A percentile compares a stretch with the other conserved stretches of the same genome.
Conservation (phyloP, 768 basidiomycete species). For the Artomyces pyxidatus region DNA sequence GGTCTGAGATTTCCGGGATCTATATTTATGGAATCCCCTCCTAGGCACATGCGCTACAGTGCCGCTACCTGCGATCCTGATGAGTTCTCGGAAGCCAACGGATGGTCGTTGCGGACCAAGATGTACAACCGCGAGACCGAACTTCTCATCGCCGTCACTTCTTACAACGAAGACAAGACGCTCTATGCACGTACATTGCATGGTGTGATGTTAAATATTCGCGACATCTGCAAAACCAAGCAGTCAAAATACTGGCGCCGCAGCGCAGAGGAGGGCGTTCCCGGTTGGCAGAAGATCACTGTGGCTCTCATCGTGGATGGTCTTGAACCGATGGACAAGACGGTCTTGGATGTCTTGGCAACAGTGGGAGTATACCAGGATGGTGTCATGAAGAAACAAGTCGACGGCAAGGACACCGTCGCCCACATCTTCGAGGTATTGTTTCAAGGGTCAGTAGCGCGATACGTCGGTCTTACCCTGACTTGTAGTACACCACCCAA, state of each 20-base stretch:
- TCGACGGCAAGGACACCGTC: constrained; percentile 81
- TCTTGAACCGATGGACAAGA: constrained; percentile 93
- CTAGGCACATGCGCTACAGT: constrained; percentile 87
- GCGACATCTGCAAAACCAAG: constrained; percentile 95
- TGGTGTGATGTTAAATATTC: constrained; percentile 95
- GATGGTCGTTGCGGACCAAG: constrained; percentile 80
- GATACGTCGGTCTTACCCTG: constrained; percentile 5
- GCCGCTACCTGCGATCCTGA: constrained; percentile 91
- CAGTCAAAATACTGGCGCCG: constrained; percentile 88
- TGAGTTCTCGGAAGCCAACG: constrained; percentile 70
- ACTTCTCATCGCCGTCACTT: constrained; percentile 88
- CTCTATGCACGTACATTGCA: constrained; percentile 90
- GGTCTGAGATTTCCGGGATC: not conserved
- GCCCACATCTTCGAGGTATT: constrained; percentile 91
- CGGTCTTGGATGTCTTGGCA: constrained; percentile 79
- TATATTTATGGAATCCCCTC: not conserved
- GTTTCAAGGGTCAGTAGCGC: not conserved
- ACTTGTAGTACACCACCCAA: constrained; percentile 84
- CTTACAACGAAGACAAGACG: constrained; percentile 89
- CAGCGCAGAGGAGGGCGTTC: constrained; percentile 73
- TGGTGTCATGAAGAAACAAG: constrained; percentile 89
- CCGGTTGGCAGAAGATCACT: constrained; percentile 86
- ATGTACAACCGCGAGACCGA: constrained; percentile 88
- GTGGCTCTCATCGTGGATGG: constrained; percentile 91
- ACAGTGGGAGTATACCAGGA: constrained; percentile 93